phyloP scores from a whole-genome alignment of 2,329 filamentous ascomycete species.

The Epichloe sibirici region DNA sequence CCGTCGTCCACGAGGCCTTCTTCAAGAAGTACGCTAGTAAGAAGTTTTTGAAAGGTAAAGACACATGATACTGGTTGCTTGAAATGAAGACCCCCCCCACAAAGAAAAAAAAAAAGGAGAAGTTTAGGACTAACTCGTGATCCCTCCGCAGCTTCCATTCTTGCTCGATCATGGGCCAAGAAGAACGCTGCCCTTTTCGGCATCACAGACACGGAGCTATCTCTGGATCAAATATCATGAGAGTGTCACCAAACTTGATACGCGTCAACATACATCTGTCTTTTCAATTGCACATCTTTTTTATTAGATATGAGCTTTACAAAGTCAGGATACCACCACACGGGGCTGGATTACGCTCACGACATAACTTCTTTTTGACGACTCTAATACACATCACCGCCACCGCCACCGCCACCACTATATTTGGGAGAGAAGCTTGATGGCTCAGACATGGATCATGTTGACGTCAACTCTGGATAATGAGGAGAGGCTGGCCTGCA shows the following conservation, averaged over 20 bases:
- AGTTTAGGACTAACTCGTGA: conserved; percentile 9
- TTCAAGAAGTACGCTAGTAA: conserved; percentile 99
- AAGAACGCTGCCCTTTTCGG: conserved; percentile 51
- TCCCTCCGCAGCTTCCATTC: conserved; percentile 59
- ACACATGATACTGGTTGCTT: not conserved
- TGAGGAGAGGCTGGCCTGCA: conserved; percentile 1
- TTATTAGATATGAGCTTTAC: conserved; percentile 14
- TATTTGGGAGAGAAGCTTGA: not conserved
- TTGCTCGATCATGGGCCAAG: conserved; percentile 89
- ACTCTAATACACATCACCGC: conserved; percentile 19
- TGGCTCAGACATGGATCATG: not conserved
- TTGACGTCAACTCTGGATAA: not conserved
- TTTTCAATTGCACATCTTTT: conserved; percentile 5
- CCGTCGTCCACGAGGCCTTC: conserved; percentile 89
- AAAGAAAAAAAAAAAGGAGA: not conserved
- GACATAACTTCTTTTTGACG: conserved; percentile 16
- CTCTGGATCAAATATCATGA: conserved; percentile 35
- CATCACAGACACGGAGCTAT: conserved; percentile 36
- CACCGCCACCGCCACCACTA: conserved; percentile 5
- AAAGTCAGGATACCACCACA: conserved; percentile 9
- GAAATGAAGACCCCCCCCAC: not conserved
- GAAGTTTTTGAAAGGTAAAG: conserved; percentile 93
- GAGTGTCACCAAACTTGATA: conserved; percentile 4
- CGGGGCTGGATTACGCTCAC: conserved; percentile 19
- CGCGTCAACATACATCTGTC: conserved; percentile 3